Evolutionary conservation across 345 rosid genomes (phyloP).

Genomic region (Streptanthus diversifolius): DNA sequence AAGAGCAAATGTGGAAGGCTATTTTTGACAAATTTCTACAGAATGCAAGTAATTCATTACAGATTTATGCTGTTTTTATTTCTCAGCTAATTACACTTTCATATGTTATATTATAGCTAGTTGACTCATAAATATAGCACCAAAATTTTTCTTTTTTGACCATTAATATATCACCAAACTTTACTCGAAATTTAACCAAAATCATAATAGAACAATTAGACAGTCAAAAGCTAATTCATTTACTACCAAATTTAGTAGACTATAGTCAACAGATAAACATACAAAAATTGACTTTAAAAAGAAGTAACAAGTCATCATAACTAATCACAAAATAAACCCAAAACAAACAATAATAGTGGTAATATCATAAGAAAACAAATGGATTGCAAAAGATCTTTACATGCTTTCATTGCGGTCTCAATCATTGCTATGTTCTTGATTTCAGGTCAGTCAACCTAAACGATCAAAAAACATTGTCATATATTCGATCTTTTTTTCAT

Average conservation of each 20-base stretch:
- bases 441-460: not conserved
- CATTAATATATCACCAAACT: too few species aligned
- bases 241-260: not conserved
- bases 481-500: not conserved
- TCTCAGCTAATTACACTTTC: too few species aligned
- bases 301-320: not conserved
- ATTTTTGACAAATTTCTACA: too few species aligned
- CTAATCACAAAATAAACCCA: not conserved
- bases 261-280: not conserved
- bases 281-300: not conserved
- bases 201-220: too few species aligned
- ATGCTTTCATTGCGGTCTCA: not conserved
- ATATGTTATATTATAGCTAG: too few species aligned
- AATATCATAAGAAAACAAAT: not conserved
- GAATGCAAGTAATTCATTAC: too few species aligned
- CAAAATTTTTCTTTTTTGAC: too few species aligned
- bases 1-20: too few species aligned
- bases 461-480: not conserved
- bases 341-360: not conserved
- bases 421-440: not conserved
- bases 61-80: too few species aligned
- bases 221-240: not conserved
- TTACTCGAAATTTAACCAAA: too few species aligned
- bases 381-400: not conserved
- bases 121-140: too few species aligned